Conservation (phyloP, 2,329 filamentous ascomycete species). For the Huntiella moniliformis region DNA sequence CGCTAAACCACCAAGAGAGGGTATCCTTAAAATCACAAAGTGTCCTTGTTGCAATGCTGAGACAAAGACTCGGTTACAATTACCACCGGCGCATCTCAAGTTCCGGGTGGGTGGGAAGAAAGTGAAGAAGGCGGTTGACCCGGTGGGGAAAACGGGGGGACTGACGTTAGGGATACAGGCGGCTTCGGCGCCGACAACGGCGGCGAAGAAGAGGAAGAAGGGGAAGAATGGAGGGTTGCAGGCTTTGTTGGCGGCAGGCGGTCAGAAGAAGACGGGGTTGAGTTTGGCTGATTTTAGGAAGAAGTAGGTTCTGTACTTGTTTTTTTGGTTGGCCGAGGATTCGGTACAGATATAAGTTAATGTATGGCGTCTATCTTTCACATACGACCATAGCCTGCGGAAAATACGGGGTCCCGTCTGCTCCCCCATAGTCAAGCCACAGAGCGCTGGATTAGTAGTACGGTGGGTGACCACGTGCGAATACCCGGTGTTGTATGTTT, state of each 20-base stretch:
- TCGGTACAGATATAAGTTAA: too few relatives aligned
- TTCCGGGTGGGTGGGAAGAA: not conserved
- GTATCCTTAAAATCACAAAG: conserved; percentile 2
- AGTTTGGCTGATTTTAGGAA: conserved; percentile 38
- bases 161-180: conserved; percentile 12
- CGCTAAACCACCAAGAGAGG: not conserved
- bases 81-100: conserved; percentile 2
- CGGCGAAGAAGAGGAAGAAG: conserved; percentile 47
- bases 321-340: too few relatives aligned
- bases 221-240: conserved; percentile 47
- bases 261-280: conserved; percentile 24
- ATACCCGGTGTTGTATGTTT: conserved; percentile 4
- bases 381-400: conserved; percentile 12
- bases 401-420: conserved; percentile 9
- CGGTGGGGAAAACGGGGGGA: conserved; percentile 12
- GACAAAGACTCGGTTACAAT: conserved; percentile 4
- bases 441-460: conserved; percentile 8
- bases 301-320: conserved; percentile 1
- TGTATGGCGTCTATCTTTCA: not conserved
- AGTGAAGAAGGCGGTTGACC: not conserved
- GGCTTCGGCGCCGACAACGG: conserved; percentile 28
- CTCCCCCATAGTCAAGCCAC: conserved; percentile 8
- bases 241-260: conserved; percentile 34
- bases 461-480: conserved; percentile 9
- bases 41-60: conserved; percentile 2